Evolutionary conservation across 805 yeast species (phyloP).

Genomic region (Schizosaccharomyces osmophilus): DNA sequence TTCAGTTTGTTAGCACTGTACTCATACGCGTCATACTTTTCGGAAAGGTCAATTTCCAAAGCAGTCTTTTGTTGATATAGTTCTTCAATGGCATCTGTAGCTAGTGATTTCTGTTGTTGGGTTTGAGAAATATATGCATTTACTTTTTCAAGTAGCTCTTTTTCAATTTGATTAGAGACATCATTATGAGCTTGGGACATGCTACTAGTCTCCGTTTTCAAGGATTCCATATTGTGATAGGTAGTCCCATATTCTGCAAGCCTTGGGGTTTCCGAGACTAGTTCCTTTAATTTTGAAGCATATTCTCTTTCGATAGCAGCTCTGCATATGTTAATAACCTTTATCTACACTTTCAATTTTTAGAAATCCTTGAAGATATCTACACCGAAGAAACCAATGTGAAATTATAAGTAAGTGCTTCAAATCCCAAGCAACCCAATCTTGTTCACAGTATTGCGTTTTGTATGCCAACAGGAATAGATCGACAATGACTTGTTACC

Average conservation of each 20-base stretch:
- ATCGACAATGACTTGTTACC: no score
- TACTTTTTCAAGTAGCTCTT: slow-evolving; percentile 29
- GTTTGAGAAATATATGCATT: slow-evolving; percentile 6
- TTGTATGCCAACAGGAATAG: no score
- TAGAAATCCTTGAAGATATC: no score
- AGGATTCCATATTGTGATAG: slow-evolving; percentile 31
- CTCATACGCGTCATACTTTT: slow-evolving; percentile 24
- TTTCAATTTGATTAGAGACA: slow-evolving; percentile 25
- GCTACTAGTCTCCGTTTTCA: slow-evolving; percentile 33
- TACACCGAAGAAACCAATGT: no score
- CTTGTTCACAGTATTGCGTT: slow-evolving; percentile 18
- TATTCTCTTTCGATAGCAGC: slow-evolving; percentile 54
- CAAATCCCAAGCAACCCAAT: not conserved
- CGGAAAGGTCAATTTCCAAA: slow-evolving; percentile 10
- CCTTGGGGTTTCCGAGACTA: not conserved
- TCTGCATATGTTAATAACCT: slow-evolving; percentile 5
- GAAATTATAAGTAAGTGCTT: not conserved
- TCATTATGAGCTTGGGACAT: slow-evolving; percentile 33
- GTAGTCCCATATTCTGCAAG: slow-evolving; percentile 21
- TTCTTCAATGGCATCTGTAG: slow-evolving; percentile 24
- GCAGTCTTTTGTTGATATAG: slow-evolving; percentile 23
- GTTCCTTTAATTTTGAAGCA: slow-evolving; percentile 12
- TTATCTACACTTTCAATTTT: not conserved
- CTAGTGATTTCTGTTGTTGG: not conserved
- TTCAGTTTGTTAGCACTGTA: slow-evolving; percentile 34